Evolutionary conservation across 2,329 filamentous ascomycete species (phyloP), one percentile per base, ranked within the genome.

Genomic region (Epichloe bromicola): DNA sequence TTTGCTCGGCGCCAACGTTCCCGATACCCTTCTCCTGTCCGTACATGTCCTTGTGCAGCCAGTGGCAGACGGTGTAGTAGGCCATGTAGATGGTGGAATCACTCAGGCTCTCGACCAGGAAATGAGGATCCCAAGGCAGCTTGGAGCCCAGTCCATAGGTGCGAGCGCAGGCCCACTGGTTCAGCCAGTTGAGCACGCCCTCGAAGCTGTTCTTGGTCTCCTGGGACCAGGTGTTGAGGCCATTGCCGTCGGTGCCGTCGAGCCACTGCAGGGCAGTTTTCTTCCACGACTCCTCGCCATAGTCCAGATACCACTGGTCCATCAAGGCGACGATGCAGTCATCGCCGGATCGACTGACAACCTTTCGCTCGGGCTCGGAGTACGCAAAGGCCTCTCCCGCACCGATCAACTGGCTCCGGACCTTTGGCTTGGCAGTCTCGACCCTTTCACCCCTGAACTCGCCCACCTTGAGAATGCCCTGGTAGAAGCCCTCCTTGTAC

Each of bases 301-400:
- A 98, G 70, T 96, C 91, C 60, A 98, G 74, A 71, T 95, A 98
- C 90, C 93, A 98, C 70, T 98, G 93, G 60, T 96, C 91, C 63
- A 97, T 82, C 58, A 91, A 83, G 33, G 89, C 86, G 53, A 93
- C 91, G 53, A 95, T 89, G 65, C 93, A 97, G 59, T 94, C 88
- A 63, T 97, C 91, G 30, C 85, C 88, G 59, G 87, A 94, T 67
- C 93, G 79, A 63, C 85, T 91, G 54, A 94, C 81, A 57, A 97
- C 93, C 67, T 85, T 80, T 60, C 86, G 85, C 67, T 96, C 90
- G 2, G 93, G 93, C 67, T 98, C 93, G 12, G 88, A 89, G 64
- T 97, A 98, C 58, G 83, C 81, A 67, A 98, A 96, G 14, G 90
- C 93, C 56, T 87, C 75, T 0, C 83, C 83, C 40, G 79, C 76